Evolutionary conservation across 1,284 basidiomycete species (phyloP), one percentile per base, ranked within the genome.

Genomic region (Austropuccinia psidii): DNA sequence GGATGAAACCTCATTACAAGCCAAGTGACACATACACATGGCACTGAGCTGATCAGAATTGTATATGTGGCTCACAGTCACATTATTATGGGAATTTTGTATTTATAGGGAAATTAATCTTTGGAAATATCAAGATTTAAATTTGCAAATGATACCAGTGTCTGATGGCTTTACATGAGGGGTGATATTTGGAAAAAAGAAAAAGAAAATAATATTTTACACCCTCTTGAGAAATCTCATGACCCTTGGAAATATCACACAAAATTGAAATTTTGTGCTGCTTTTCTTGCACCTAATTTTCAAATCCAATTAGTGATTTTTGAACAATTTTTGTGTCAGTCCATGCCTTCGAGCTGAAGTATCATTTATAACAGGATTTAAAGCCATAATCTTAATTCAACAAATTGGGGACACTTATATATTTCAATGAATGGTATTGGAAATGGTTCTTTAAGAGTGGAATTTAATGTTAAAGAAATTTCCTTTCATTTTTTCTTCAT

Each of bases 241-340:
- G 74, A 52, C 74, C 67, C 33, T 43, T 58, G 66, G 70, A 72
- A 50, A 61, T 75, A 33, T 75, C 66, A 21, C 69, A 29, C n/a
- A 75, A 70, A 0, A 74, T 35, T 8, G 57, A 24, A 5, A 74
- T 49, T 33, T 29, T 58, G 8, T 58, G 41, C n/a, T 54, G 21
- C 45, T 54, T 57, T 31, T 13, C 33, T 43, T 9, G 60, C 29
- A 74, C 35, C 47, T 11, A 17, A 55, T n/a, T n/a, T n/a, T n/a
- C n/a, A n/a, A n/a, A n/a, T n/a, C n/a, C n/a, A n/a, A n/a, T n/a
- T n/a, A n/a, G n/a, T n/a, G n/a, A n/a, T n/a, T n/a, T n/a, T n/a
- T n/a, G n/a, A n/a, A n/a, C n/a, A n/a, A n/a, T n/a, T n/a, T n/a
- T n/a, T n/a, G n/a, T n/a, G n/a, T n/a, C n/a, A n/a, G n/a, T n/a